phyloP scores from a whole-genome alignment of 495 filamentous ascomycete genomes.

The Xylaria cubensis region DNA sequence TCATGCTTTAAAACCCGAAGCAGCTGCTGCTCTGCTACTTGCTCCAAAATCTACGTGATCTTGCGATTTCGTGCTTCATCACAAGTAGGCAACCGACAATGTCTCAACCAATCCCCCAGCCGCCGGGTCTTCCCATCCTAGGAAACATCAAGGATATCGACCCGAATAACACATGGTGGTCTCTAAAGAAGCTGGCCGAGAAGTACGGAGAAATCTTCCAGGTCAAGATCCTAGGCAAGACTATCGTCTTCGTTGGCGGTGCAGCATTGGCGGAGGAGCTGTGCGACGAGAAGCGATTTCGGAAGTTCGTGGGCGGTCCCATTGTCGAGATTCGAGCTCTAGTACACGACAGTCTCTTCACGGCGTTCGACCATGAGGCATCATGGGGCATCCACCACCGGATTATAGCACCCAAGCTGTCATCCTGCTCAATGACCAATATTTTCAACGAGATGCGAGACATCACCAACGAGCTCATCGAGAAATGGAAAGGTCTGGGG shows the following conservation, averaged over 20 bases:
- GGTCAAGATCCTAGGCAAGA: constrained; percentile 58
- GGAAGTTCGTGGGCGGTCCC: constrained; percentile 62
- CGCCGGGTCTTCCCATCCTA: constrained; percentile 69
- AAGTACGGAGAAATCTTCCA: constrained; percentile 77
- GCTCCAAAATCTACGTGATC: background rate
- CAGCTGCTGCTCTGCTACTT: constrained; percentile 12
- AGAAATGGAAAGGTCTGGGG: constrained; percentile 71
- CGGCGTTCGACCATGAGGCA: constrained; percentile 65
- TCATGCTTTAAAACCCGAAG: constrained; percentile 22
- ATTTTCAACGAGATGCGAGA: constrained; percentile 74
- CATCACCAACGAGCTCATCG: constrained; percentile 67
- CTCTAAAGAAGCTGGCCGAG: constrained; percentile 66
- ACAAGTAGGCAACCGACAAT: constrained; percentile 31
- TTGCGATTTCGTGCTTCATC: background rate
- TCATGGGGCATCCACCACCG: constrained; percentile 76
- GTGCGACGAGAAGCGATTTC: constrained; percentile 72
- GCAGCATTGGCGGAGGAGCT: constrained; percentile 69
- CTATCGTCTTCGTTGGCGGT: constrained; percentile 52
- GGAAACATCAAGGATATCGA: constrained; percentile 73
- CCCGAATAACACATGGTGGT: constrained; percentile 65
- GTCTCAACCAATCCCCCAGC: constrained; percentile 65
- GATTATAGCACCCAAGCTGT: constrained; percentile 71
- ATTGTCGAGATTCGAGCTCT: constrained; percentile 65
- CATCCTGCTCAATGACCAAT: constrained; percentile 61
- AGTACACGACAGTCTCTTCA: constrained; percentile 71